These are phyloP conservation scores for Fusarium newnesense DNA, from an alignment of 2,329 filamentous ascomycete species.

Conservation along the genomic window DNA sequence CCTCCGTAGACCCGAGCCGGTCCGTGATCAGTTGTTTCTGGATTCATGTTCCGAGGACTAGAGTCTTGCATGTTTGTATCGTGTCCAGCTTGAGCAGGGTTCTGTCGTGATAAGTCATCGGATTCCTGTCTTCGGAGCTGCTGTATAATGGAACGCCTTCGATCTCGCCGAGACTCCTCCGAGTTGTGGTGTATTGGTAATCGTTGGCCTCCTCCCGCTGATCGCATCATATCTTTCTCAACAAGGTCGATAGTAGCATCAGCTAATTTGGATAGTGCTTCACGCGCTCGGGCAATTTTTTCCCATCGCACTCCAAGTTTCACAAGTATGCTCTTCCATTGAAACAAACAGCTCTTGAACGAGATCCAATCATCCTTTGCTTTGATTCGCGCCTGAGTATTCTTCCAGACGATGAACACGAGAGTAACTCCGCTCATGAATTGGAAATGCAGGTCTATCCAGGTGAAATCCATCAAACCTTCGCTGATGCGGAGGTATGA, in stretches of 20 bases:
- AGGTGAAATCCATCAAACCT: slow-evolving; percentile 6
- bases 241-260: slow-evolving; percentile 14
- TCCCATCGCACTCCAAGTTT: neutral
- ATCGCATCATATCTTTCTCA: neutral
- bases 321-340: slow-evolving; percentile 3
- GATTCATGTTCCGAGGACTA: accelerated
- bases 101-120: neutral
- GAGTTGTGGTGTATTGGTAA: neutral
- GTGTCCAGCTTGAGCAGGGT: accelerated
- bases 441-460: slow-evolving; percentile 11
- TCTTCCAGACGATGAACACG: slow-evolving; percentile 8
- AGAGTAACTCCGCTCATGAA: slow-evolving; percentile 20
- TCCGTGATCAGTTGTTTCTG: too few relatives aligned
- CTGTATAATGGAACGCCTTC: neutral
- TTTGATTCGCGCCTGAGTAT: neutral
- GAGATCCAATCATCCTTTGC: slow-evolving; percentile 11
- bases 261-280: slow-evolving; percentile 4
- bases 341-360: neutral
- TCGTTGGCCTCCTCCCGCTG: neutral
- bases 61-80: neutral
- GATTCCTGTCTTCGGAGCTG: neutral
- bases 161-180: neutral
- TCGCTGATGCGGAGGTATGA: slow-evolving; percentile 12
- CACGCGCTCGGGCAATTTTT: neutral
- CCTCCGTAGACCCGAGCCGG: too few relatives aligned